Evolutionary conservation across 2,329 filamentous ascomycete species (phyloP), one percentile per base, ranked within the genome.

Genomic region (Fusarium sp.): DNA sequence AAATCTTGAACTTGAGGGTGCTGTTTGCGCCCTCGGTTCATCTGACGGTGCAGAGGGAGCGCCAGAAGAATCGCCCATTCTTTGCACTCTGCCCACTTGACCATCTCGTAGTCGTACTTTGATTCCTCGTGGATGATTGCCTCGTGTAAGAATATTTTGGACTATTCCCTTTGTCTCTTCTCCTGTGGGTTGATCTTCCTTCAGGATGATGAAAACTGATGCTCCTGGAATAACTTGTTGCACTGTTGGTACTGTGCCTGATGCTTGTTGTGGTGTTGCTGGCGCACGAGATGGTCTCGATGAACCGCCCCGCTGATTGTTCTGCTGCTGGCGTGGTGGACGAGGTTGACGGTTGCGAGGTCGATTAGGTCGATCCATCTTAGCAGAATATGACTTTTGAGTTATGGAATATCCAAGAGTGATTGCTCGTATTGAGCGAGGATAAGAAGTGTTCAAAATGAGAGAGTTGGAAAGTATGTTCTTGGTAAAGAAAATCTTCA

Each of bases 71-170:
- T 76, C 57, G 18, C 79, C 82, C 78, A 93, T 84, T 46, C 84
- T 82, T 79, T 94, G 92, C 29, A 95, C 92, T 18, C 92, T 83
- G 3, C 92, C 92, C 4, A 95, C 87, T 27, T 91, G 85, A 2
- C 92, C 92, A 77, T 92, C 91, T 2, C 82, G 81, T 8, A 95
- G 83, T 4, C 92, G 87, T 25, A 94, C 92, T 79, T 94, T 95
- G 81, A 94, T 92, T 37, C 92, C 92, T 12, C 91, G 86, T 4
- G 91, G 91, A 74, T 95, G 92, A 71, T 94, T 88, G 27, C 91
- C 91, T 2, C 87, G 83, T 4, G 92, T 94, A 49, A 95, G 83
- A 0, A 94, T 78, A 47, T 93, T 87, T 55, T 85, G 84, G 2
- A 95, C 88, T 7, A 84, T 79, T 25, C 92, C 92, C 46, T 84